Evolutionary conservation across 2,329 filamentous ascomycete species (phyloP), one percentile per base, ranked within the genome.

Genomic region (Xylaria sp.): DNA sequence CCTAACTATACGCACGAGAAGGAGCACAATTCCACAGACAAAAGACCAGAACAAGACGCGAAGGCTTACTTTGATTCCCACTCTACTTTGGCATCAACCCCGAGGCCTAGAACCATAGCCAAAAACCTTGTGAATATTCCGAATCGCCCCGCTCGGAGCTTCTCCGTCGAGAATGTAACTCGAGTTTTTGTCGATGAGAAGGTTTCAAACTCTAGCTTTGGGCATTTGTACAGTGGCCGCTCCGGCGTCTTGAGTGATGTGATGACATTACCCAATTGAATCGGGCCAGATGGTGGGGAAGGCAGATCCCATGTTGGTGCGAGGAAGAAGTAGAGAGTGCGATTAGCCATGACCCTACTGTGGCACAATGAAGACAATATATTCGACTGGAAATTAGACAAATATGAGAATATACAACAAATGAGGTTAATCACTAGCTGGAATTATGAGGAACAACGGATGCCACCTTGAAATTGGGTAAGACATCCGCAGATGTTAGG

Each of bases 191-290:
- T 6, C 23, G 56, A 28, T 3, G 56, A 42, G 38, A 58, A 44
- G 10, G 23, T 36, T 1, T 17, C 38, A 3, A 38, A 58, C 23
- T 42, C 6, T 10, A 6, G 13, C 11, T 28, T 42, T 3, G 20
- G 38, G 23, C 20, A 20, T 6, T 3, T 42, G 38, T 44, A 44
- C 6, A 58, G 38, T n/a, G 56, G 13, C 10, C 38, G 56, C 56
- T 58, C 56, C 5, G 38, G 36, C 23, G 36, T n/a, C 23, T 58
- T 58, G 20, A 58, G n/a, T 9, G 36, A 58, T 3, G 56, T 58
- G 56, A 58, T 26, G 38, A 58, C 38, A 44, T 58, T 58, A 1
- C 56, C 56, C 4, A 58, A 23, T 17, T 58, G 36, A 13, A 58
- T 31, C 3, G 56, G 56, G 6, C 56, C 38, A 2, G 36, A 42